phyloP scores from a whole-genome alignment of 305 asterid species.

The Stenogyne calaminthoides region DNA sequence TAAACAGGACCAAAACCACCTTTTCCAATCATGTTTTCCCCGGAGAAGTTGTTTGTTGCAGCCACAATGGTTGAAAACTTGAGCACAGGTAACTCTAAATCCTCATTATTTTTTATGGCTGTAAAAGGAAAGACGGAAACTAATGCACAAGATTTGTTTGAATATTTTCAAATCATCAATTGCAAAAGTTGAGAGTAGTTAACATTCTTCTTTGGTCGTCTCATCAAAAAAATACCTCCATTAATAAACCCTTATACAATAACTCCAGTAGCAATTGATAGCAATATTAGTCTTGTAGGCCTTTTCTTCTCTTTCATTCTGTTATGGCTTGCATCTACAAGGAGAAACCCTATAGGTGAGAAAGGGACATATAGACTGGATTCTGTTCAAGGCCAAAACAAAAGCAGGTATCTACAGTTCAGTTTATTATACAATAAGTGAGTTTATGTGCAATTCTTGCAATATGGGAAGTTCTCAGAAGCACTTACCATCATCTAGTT shows the following conservation, averaged over 20 bases:
- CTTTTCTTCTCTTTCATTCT: neutral
- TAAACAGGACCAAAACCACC: constrained; percentile 50
- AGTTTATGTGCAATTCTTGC: neutral
- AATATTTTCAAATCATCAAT: neutral
- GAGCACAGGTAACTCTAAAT: constrained; percentile 8
- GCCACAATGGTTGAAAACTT: constrained; percentile 8
- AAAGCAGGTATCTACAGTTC: neutral
- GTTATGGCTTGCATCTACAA: neutral
- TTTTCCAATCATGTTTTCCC: neutral
- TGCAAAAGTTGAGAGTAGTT: neutral
- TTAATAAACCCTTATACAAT: constrained; percentile 15
- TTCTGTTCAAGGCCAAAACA: neutral
- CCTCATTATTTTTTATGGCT: neutral
- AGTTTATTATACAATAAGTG: no score
- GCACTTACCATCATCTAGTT: constrained; percentile 13
- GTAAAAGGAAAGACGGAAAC: neutral
- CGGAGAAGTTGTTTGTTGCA: constrained; percentile 27
- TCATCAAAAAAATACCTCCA: constrained; percentile 13
- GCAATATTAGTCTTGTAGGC: neutral
- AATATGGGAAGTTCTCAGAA: neutral
- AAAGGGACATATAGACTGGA: no score
- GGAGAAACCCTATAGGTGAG: neutral
- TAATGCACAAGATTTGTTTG: neutral
- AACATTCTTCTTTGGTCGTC: constrained; percentile 23
- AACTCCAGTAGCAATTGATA: constrained; percentile 22